These are phyloP conservation scores for Populus nigra DNA, from an alignment of 345 rosid species.

Conservation along the genomic window DNA sequence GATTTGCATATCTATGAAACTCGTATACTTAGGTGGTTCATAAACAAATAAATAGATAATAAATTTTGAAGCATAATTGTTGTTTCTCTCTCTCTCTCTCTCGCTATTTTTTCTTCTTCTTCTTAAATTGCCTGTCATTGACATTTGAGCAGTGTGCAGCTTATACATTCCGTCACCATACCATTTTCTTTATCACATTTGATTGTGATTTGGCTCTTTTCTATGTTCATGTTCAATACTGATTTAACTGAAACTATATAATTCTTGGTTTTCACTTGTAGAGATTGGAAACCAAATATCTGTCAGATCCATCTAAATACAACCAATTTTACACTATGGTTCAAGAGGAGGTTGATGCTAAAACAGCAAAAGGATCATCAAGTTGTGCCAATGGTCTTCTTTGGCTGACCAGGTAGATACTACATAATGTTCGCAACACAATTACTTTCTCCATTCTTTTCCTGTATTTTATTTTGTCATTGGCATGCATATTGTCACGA, in stretches of 20 bases:
- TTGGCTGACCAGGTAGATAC: slow-evolving; percentile 82
- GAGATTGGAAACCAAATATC: slow-evolving; percentile 86
- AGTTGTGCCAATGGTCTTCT: slow-evolving; percentile 96
- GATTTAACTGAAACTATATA: not conserved
- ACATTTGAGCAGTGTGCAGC: not conserved
- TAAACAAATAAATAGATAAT: not conserved
- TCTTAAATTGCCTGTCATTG: not conserved
- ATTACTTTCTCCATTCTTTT: not conserved
- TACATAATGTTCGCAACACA: not conserved
- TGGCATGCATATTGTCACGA: not conserved
- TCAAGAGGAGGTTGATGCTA: slow-evolving; percentile 72
- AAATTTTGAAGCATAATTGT: not conserved
- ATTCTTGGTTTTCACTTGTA: slow-evolving; percentile 21
- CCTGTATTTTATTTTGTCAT: not conserved
- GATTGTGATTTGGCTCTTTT: not conserved
- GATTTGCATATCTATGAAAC: not conserved
- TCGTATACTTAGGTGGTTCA: not conserved
- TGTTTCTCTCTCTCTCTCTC: not conserved
- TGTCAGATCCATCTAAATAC: slow-evolving; percentile 58
- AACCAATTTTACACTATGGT: slow-evolving; percentile 68
- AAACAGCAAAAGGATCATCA: slow-evolving; percentile 76
- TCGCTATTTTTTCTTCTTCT: not conserved
- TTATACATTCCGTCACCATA: not conserved
- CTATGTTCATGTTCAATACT: not conserved
- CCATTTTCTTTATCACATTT: not conserved